phyloP scores from a whole-genome alignment of 73 alveolate genomes.

The Blepharisma stoltei region DNA sequence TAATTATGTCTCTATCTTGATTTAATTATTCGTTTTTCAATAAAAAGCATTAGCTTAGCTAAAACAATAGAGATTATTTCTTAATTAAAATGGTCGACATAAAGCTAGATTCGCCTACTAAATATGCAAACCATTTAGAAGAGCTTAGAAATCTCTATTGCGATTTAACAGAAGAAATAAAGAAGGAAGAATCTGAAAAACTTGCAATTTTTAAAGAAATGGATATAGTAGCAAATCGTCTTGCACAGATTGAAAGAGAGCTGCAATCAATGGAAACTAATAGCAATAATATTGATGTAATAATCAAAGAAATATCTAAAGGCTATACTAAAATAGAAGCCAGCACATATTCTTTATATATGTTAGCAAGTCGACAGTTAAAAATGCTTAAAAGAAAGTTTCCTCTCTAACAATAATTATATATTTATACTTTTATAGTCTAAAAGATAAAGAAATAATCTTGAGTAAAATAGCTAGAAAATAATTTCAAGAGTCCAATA shows the following conservation, averaged over 20 bases:
- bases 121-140: background rate
- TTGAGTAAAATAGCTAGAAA: too few relatives aligned
- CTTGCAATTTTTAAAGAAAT: background rate
- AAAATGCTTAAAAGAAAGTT: conserved; percentile 22
- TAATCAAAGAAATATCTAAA: conserved; percentile 20
- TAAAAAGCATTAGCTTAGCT: too few relatives aligned
- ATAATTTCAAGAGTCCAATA: too few relatives aligned
- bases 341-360: conserved; percentile 26
- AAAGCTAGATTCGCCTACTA: background rate
- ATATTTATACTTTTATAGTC: too few relatives aligned
- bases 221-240: background rate
- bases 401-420: too few relatives aligned
- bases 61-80: too few relatives aligned
- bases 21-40: too few relatives aligned
- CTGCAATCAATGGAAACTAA: background rate
- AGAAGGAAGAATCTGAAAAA: conserved; percentile 16
- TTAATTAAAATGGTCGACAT: background rate
- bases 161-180: background rate
- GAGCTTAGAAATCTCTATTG: conserved; percentile 1
- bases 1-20: too few relatives aligned
- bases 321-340: conserved; percentile 32
- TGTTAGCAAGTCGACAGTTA: conserved; percentile 23
- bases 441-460: too few relatives aligned
- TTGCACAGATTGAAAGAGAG: background rate
- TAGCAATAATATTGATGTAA: background rate